A percentile compares a stretch with the other conserved stretches of the same genome.
These are phyloP conservation scores for Poa annua DNA, from an alignment of 176 grass and related monocot species.

Conservation along the genomic window DNA sequence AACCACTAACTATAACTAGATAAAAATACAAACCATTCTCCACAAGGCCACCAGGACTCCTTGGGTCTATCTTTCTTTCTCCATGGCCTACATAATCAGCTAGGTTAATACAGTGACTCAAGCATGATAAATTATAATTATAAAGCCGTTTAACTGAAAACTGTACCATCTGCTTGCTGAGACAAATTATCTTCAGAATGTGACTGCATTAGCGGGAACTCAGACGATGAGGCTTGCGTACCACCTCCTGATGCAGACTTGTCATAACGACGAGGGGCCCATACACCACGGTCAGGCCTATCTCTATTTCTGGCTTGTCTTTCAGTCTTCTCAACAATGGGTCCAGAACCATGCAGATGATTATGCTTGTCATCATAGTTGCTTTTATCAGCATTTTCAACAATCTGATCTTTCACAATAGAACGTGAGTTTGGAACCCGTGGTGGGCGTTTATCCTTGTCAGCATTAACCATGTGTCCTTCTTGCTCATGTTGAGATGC, in stretches of 20 bases:
- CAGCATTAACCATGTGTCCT: conserved; percentile 48
- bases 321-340: conserved; percentile 65
- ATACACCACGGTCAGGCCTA: conserved; percentile 82
- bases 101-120: conserved; percentile 28
- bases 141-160: not conserved
- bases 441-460: conserved; percentile 70
- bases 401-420: conserved; percentile 51
- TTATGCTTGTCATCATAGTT: conserved; percentile 63
- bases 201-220: conserved; percentile 39
- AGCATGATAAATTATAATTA: conserved; percentile 3
- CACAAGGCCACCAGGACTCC: conserved; percentile 61
- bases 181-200: conserved; percentile 57
- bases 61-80: conserved; percentile 78
- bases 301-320: conserved; percentile 85
- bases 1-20: conserved; percentile 18
- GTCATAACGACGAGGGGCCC: conserved; percentile 81
- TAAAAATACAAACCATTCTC: conserved; percentile 74
- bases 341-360: conserved; percentile 52
- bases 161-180: conserved; percentile 62
- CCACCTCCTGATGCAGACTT: conserved; percentile 52
- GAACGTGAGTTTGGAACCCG: conserved; percentile 52
- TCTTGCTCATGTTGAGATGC: conserved; percentile 59
- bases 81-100: conserved; percentile 47
- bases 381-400: conserved; percentile 77
- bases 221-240: conserved; percentile 48